Base-by-base conservation (phyloP, 2,329 filamentous ascomycete genomes). In the Aphanoascus verrucosus region DNA sequence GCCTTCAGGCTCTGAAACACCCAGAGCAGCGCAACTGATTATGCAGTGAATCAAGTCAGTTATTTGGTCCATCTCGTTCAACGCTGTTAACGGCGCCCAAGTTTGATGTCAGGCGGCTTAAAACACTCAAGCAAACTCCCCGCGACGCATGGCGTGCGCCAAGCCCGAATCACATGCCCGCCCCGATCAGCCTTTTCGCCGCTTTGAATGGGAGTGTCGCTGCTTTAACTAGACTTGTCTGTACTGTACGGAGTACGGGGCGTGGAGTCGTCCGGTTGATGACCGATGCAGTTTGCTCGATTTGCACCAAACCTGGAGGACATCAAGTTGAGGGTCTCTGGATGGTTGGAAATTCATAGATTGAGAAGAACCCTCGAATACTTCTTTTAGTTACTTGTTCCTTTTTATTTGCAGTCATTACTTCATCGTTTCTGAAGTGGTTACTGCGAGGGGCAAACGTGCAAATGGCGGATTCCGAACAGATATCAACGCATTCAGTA, bases 141-240 rank as follows among this genome's bases (percentile, higher is more conserved):
- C 34, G 41, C 41, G 41, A 45, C 35, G 51, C 34, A 53, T 49
- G 44, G 34, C 51, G 51, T 42, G 44, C 11, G 51, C 51, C 51
- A 53, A 53, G 51, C 35, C 28, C n/a, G 5, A 34, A 20, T 48
- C 51, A 53, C 51, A 34, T 42, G 51, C 1, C 19, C 28, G 15
- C 5, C 5, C n/a, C 31, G 11, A 14, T 44, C 28, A 1, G 42
- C 0, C 31, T 7, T 20, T 3, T 23, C 17, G 23, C 35, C 32
- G 8, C 31, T 41, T 40, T 40, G 8, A 14, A 32, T 19, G 17
- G 19, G 19, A 8, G 2, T 28, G 34, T 32, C n/a, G 50, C 50
- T 20, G 50, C 41, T 46, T 6, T 38, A 9, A 19, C 19, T 15
- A 8, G 20, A 6, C 14, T 51, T 35, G 44, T n/a, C n/a, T n/a